A percentile compares a stretch with the other conserved stretches of the same genome.
Conservation (phyloP, 1,284 basidiomycete species). For the Xerocomus cyaneibrunnescens region DNA sequence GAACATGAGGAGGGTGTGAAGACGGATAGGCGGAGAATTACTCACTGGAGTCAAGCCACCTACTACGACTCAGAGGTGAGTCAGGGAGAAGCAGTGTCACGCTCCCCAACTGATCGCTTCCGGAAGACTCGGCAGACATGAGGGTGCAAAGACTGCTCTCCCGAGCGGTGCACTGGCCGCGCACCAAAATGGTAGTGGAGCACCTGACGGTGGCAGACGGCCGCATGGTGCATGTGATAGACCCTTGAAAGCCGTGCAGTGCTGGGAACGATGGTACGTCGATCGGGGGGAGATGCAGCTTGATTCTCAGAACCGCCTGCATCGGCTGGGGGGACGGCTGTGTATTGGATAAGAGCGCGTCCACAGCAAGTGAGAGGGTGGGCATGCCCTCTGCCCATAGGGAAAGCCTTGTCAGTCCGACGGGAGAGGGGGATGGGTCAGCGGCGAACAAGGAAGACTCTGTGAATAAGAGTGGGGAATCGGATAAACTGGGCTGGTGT, state of each 20-base stretch:
- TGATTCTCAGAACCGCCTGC: conserved; percentile 47
- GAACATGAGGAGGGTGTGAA: conserved; percentile 25
- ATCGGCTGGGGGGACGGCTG: conserved; percentile 31
- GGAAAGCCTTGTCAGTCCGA: conserved; percentile 33
- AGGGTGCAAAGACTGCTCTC: conserved; percentile 49
- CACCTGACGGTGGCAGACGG: conserved; percentile 57
- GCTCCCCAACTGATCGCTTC: conserved; percentile 39
- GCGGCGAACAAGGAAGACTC: conserved; percentile 33
- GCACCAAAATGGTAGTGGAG: conserved; percentile 57
- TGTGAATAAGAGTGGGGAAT: conserved; percentile 35
- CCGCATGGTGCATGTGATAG: conserved; percentile 51
- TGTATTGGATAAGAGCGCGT: conserved; percentile 32
- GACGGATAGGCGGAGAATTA: conserved; percentile 31
- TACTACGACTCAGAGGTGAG: conserved; percentile 57
- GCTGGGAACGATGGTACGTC: conserved; percentile 48
- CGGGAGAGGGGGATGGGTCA: conserved; percentile 24
- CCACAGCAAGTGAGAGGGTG: conserved; percentile 48
- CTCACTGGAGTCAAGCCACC: conserved; percentile 57
- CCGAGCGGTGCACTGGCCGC: conserved; percentile 47
- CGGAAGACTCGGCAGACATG: conserved; percentile 35
- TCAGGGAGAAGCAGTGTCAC: conserved; percentile 59
- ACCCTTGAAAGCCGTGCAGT: conserved; percentile 60
- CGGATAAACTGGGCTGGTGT: conserved; percentile 28
- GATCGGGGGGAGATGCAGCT: conserved; percentile 48
- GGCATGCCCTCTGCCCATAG: conserved; percentile 69